phyloP scores from a whole-genome alignment of 768 basidiomycete genomes.

The Amanita rimosa region DNA sequence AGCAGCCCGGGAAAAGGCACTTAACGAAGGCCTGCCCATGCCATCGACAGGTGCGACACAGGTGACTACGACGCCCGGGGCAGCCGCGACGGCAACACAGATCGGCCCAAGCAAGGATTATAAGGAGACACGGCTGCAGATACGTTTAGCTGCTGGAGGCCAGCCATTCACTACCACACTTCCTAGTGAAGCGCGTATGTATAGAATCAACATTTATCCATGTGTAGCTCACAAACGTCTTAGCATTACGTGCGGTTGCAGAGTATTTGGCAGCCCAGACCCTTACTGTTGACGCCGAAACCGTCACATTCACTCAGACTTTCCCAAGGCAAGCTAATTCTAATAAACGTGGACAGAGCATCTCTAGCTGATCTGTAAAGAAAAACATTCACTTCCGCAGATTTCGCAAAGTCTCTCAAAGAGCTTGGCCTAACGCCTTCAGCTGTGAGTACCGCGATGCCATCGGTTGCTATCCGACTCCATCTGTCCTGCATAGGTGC shows the following conservation, averaged over 20 bases:
- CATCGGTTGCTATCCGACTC: constrained; percentile 1
- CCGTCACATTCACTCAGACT: constrained; percentile 64
- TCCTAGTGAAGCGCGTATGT: constrained; percentile 68
- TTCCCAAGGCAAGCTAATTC: constrained; percentile 63
- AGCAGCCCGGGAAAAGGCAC: constrained; percentile 80
- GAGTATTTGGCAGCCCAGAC: constrained; percentile 78
- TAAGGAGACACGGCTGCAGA: constrained; percentile 82
- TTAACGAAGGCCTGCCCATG: constrained; percentile 61
- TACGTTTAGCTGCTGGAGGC: constrained; percentile 74
- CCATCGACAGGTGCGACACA: constrained; percentile 17
- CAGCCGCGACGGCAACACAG: constrained; percentile 16
- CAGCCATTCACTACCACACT: constrained; percentile 73
- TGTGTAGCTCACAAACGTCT: background rate
- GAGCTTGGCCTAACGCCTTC: constrained; percentile 88
- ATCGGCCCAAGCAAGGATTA: constrained; percentile 61
- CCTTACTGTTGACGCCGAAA: constrained; percentile 60
- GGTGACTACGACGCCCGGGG: constrained; percentile 14
- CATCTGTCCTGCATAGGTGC: background rate
- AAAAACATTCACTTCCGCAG: constrained; percentile 63
- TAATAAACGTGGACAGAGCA: background rate
- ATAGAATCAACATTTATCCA: background rate
- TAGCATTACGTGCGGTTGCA: constrained; percentile 78
- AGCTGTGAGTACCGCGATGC: constrained; percentile 42
- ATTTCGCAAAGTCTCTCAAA: constrained; percentile 71
- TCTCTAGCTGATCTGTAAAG: constrained; percentile 22